Conservation (phyloP, 208 protist genomes). For the Tritrichomonas musculus region DNA sequence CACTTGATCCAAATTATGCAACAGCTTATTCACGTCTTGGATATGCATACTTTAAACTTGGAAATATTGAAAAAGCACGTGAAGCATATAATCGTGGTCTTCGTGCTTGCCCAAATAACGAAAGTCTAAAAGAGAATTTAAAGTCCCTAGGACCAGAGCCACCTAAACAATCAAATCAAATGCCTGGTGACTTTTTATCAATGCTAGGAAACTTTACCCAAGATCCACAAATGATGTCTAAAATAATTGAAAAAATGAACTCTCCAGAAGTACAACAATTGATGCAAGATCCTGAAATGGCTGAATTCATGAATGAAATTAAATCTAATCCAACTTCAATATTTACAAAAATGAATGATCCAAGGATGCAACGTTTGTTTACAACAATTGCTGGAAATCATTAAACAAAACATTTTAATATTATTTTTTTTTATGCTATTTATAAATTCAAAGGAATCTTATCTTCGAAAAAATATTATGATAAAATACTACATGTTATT, state of each 20-base stretch:
- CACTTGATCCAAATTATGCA: neutral
- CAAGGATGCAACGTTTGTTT: neutral
- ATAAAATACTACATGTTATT: no score
- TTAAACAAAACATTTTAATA: no score
- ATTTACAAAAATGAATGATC: neutral
- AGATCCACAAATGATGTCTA: neutral
- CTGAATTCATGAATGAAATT: neutral
- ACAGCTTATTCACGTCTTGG: neutral
- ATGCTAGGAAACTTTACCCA: neutral
- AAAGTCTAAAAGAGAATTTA: neutral
- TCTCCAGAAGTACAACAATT: neutral
- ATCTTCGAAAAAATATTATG: no score
- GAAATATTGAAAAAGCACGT: conserved; percentile 8
- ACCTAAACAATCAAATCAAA: neutral
- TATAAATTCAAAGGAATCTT: no score
- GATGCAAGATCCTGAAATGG: neutral
- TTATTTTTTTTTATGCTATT: no score
- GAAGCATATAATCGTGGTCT: conserved; percentile 15
- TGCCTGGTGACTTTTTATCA: neutral
- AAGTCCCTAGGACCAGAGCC: neutral
- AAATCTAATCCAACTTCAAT: neutral
- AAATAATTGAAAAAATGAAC: neutral
- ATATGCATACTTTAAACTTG: neutral
- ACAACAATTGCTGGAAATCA: neutral
- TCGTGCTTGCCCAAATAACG: conserved; percentile 22